A percentile compares a stretch with the other conserved stretches of the same genome.
phyloP scores from a whole-genome alignment of 495 filamentous ascomycete species.

The Hyaloscypha variabilis region DNA sequence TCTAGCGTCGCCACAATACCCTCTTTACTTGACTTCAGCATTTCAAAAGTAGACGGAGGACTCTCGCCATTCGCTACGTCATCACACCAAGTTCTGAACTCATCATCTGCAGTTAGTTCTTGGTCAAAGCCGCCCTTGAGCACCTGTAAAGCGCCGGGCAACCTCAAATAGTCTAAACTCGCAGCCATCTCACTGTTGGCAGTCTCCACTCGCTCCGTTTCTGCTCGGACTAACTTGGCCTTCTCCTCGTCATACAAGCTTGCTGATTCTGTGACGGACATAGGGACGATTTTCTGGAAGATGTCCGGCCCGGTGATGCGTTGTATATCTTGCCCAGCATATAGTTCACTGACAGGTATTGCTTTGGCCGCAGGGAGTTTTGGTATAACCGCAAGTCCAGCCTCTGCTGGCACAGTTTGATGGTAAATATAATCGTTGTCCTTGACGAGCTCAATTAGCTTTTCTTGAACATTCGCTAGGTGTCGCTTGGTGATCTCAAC shows the following conservation, averaged over 20 bases:
- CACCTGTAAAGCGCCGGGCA: slow-evolving; percentile 87
- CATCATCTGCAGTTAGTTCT: slow-evolving; percentile 83
- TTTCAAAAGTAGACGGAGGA: slow-evolving; percentile 71
- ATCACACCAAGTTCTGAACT: slow-evolving; percentile 91
- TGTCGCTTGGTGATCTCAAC: slow-evolving; percentile 83
- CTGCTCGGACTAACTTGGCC: slow-evolving; percentile 90
- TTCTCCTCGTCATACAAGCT: slow-evolving; percentile 99
- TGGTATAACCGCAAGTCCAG: slow-evolving; percentile 74
- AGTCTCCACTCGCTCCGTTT: slow-evolving; percentile 87
- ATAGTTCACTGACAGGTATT: slow-evolving; percentile 94
- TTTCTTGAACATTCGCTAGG: slow-evolving; percentile 76
- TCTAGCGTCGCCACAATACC: slow-evolving; percentile 72
- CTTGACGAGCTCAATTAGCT: slow-evolving; percentile 72
- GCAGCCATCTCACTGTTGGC: slow-evolving; percentile 96
- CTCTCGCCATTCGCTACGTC: slow-evolving; percentile 84
- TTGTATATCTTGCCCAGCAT: slow-evolving; percentile 95
- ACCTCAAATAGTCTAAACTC: slow-evolving; percentile 88
- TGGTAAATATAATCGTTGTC: slow-evolving; percentile 99
- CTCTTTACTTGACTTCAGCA: slow-evolving; percentile 75
- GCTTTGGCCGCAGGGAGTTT: slow-evolving; percentile 98
- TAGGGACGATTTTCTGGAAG: slow-evolving; percentile 94
- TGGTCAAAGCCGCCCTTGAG: slow-evolving; percentile 93
- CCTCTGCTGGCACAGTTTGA: slow-evolving; percentile 84
- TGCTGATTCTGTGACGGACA: slow-evolving; percentile 94
- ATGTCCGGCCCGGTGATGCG: slow-evolving; percentile 96